Base-by-base conservation (phyloP, 1,139 yeast genomes). In the Protomyces pachydermus region DNA sequence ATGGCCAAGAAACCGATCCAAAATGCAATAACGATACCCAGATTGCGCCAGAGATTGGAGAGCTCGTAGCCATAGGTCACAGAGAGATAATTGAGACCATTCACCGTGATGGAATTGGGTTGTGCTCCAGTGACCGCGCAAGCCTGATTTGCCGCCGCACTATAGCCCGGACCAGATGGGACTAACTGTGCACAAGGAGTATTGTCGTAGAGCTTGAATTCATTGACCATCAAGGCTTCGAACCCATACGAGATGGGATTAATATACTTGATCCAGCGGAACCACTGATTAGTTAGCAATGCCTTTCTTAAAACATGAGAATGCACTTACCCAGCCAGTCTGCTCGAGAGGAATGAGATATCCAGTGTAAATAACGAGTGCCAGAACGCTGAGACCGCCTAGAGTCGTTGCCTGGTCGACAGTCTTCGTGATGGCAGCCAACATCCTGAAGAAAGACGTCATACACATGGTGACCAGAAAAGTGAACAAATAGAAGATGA, bases 21-120 rank as follows among this genome's bases (percentile, higher is more conserved):
- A 71, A 81, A 87, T 0, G 79, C 88, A 66, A 85, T 65, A 51
- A 81, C 76, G 69, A 90, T 85, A 72, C 96, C 96, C 69, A 84
- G 82, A 72, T 90, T 86, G 77, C 96, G 84, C 97, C 97, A 90
- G 72, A 83, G 82, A 74, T 90, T 91, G 8, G 76, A 67, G 69
- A 81, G 79, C 53, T 74, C 71, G 74, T 87, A 89, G 12, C 72
- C 69, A 72, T 75, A 85, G 2, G 84, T 74, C 14, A 70, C 67
- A 3, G 69, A 70, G 56, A 89, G 69, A 72, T 84, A 90, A 20
- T 70, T 76, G 61, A 84, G 80, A 72, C 96, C 96, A 42, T 73
- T 68, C 54, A 90, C 87, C 60, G 68, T 70, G 28, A 68, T 68
- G 23, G 75, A 70, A 61, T 96, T 96, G 3, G 88, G 77, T 3